Evolutionary conservation across 495 filamentous ascomycete species (phyloP).

Genomic region (Aspergillus conjunctus): DNA sequence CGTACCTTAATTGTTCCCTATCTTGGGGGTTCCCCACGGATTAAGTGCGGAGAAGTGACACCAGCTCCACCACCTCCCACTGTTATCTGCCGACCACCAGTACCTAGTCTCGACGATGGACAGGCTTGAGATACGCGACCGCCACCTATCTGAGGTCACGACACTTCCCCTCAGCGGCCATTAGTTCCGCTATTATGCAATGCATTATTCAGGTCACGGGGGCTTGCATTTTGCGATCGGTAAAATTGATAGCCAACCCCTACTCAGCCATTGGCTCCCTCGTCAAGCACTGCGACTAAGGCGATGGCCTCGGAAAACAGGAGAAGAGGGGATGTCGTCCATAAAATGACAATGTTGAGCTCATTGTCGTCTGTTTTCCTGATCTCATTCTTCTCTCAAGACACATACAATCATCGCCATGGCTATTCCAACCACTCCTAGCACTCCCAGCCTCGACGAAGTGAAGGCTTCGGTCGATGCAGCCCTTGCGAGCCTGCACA

Average conservation of each 20-base stretch:
- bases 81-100: constrained; percentile 19
- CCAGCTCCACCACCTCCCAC: neutral
- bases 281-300: neutral
- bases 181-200: constrained; percentile 6
- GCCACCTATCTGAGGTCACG: neutral
- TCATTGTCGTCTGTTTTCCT: neutral
- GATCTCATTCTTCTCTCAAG: neutral
- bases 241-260: neutral
- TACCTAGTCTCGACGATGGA: neutral
- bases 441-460: constrained; percentile 22
- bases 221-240: neutral
- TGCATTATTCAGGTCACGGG: neutral
- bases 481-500: constrained; percentile 27
- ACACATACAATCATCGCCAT: neutral
- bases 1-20: neutral
- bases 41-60: constrained; percentile 25
- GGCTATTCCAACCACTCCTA: constrained; percentile 8
- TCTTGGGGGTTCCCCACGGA: constrained; percentile 28
- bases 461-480: constrained; percentile 35
- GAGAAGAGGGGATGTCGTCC: neutral
- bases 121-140: neutral
- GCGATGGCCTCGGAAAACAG: neutral
- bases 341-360: neutral
- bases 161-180: neutral
- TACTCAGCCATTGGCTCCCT: neutral